A percentile compares a stretch with the other conserved stretches of the same genome.
Evolutionary conservation across 1,139 yeast genomes (phyloP).

Genomic region (Yamadazyma trypodendri): DNA sequence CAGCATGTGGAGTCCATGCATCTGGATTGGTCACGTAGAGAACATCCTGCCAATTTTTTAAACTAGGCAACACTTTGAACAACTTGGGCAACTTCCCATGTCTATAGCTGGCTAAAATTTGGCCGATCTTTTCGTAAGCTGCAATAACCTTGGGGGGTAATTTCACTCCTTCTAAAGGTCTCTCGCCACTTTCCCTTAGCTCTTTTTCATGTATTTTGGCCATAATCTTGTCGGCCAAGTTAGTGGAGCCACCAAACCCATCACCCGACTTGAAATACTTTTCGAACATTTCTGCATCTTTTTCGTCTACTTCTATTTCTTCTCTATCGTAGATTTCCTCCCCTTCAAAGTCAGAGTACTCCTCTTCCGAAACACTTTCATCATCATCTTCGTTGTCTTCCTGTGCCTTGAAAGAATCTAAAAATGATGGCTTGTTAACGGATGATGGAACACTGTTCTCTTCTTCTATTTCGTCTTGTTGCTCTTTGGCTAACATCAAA

Average conservation of each 20-base stretch:
- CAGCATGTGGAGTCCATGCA: conserved; percentile 95
- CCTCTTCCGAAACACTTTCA: conserved; percentile 33
- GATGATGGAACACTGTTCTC: conserved; percentile 46
- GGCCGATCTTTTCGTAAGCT: conserved; percentile 90
- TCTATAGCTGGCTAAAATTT: conserved; percentile 82
- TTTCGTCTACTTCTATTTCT: conserved; percentile 65
- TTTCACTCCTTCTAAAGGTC: conserved; percentile 56
- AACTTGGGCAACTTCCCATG: conserved; percentile 95
- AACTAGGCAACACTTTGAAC: conserved; percentile 89
- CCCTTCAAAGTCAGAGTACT: conserved; percentile 49
- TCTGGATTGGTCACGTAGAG: conserved; percentile 90
- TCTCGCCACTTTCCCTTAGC: conserved; percentile 23
- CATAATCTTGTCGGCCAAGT: conserved; percentile 88
- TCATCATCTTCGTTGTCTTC: conserved; percentile 35
- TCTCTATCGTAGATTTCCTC: conserved; percentile 41
- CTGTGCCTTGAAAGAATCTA: conserved; percentile 25
- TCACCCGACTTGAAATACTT: conserved; percentile 51
- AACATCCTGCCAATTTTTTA: conserved; percentile 94
- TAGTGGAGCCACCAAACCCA: conserved; percentile 47
- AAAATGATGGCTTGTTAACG: conserved; percentile 18
- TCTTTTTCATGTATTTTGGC: conserved; percentile 83
- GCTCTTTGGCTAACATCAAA: conserved; percentile 83
- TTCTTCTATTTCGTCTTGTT: conserved; percentile 79
- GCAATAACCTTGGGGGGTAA: conserved; percentile 95
- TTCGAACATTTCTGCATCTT: conserved; percentile 70